These are phyloP conservation scores for Monilinia fructigena DNA, from an alignment of 2,329 filamentous ascomycete genomes.

Conservation along the genomic window DNA sequence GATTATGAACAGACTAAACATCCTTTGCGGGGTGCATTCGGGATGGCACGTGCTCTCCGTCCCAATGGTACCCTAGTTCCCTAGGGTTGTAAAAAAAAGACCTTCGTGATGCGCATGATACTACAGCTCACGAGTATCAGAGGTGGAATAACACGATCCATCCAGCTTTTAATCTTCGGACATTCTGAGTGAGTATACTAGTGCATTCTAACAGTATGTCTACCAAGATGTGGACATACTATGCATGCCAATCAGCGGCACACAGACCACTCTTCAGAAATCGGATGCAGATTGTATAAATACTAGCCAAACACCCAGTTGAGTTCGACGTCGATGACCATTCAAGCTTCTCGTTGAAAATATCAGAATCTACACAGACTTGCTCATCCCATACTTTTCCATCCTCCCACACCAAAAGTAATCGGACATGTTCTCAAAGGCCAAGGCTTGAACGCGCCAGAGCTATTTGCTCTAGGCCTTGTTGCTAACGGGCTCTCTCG, in stretches of 20 bases:
- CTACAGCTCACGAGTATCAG: neutral
- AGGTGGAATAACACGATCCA: conserved; percentile 8
- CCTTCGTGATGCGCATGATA: neutral
- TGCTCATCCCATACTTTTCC: conserved; percentile 14
- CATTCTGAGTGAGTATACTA: neutral
- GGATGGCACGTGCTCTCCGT: neutral
- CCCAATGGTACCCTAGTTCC: neutral
- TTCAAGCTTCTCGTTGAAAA: conserved; percentile 3
- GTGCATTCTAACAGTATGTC: neutral
- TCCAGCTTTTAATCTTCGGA: neutral
- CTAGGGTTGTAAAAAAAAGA: neutral
- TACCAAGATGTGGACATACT: neutral
- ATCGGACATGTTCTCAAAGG: conserved; percentile 40
- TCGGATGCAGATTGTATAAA: neutral
- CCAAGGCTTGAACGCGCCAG: conserved; percentile 34
- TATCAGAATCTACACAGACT: neutral
- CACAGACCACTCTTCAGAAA: neutral
- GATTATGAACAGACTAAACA: neutral
- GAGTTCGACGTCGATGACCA: neutral
- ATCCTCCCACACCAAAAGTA: conserved; percentile 22
- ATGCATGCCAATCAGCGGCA: conserved; percentile 12
- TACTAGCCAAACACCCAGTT: neutral
- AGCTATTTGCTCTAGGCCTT: conserved; percentile 39
- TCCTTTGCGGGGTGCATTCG: neutral
- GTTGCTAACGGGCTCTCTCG: conserved; percentile 44